Evolutionary conservation across 1,284 basidiomycete species (phyloP), one percentile per base, ranked within the genome.

Genomic region (Cutaneotrichosporon sp.): DNA sequence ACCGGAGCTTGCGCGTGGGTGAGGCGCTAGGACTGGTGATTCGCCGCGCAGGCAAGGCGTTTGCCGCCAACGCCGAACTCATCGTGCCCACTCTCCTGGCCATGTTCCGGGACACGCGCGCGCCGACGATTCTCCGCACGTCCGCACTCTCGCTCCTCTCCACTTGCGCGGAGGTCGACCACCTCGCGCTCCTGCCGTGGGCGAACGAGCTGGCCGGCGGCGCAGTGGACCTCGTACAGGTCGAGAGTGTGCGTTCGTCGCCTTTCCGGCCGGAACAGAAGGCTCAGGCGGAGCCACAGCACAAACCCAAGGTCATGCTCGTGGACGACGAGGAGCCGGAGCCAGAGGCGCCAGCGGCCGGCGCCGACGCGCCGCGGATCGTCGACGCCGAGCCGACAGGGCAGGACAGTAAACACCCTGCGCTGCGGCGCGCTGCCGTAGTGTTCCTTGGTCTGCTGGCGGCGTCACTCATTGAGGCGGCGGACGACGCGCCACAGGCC

Each of bases 1-100:
- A 97, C 67, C 78, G 80, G 54, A 78, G 85, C 17, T 78, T 90
- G n/a, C 79, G 92, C 12, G 77, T 97, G 3, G 94, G 91, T 4
- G 94, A 97, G 73, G 90, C 90, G 1, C 74, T 97, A 12, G 83
- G 83, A 4, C 83, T 86, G 58, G 85, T 93, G 1, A 83, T 97
- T 22, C 80, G 84, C 59, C 77, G 84, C 36, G 85, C 83, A 51
- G 90, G 87, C 8, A 81, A 83, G 35, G 80, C 86, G 0, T 76
- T 96, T 23, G 78, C 83, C 4, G 68, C 79, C 9, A 84, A 88
- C 68, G 81, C 90, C 90, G 62, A 59, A 57, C 66, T 82, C 1
- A 68, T 94, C n/a, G 77, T 91, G 2, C 88, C 90, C 1, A 78
- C 80, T 0, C 76, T 94, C 8, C 78, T 84, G 56, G 71, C 74